Evolutionary conservation across 768 basidiomycete species (phyloP).

Genomic region (Rubroboletus pulcherrimus): DNA sequence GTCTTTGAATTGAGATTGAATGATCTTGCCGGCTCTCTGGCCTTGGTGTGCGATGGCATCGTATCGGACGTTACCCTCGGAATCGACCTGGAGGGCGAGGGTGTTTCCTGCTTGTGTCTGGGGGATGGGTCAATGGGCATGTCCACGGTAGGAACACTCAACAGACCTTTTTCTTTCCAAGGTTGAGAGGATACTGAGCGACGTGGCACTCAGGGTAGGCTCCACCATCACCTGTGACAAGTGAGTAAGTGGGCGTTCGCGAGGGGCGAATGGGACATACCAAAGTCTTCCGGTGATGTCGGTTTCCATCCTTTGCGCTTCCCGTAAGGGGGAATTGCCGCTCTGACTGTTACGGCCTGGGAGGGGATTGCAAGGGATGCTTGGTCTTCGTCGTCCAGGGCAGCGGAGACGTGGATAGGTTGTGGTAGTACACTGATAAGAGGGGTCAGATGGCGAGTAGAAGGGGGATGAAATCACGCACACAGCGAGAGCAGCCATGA

Average conservation of each 20-base stretch:
- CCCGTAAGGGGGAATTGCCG: slow-evolving; percentile 77
- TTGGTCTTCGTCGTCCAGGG: slow-evolving; percentile 64
- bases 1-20: slow-evolving; percentile 97
- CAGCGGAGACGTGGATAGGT: slow-evolving; percentile 51
- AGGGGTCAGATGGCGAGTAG: slow-evolving; percentile 2
- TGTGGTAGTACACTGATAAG: slow-evolving; percentile 59
- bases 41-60: slow-evolving; percentile 97
- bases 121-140: not conserved
- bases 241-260: not conserved
- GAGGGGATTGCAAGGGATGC: slow-evolving; percentile 29
- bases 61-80: slow-evolving; percentile 94
- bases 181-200: slow-evolving; percentile 93
- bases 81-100: slow-evolving; percentile 93
- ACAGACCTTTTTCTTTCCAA: slow-evolving; percentile 91
- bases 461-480: slow-evolving; percentile 37
- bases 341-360: slow-evolving; percentile 45
- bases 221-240: slow-evolving; percentile 69
- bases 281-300: slow-evolving; percentile 76
- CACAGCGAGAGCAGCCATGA: slow-evolving; percentile 71
- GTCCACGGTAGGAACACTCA: not conserved
- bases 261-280: slow-evolving; percentile 39
- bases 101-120: slow-evolving; percentile 92
- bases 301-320: slow-evolving; percentile 86
- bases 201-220: slow-evolving; percentile 94
- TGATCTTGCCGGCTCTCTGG: slow-evolving; percentile 76